Conservation (phyloP, 2,329 filamentous ascomycete species). For the Pyrenophora tritici-repentis region DNA sequence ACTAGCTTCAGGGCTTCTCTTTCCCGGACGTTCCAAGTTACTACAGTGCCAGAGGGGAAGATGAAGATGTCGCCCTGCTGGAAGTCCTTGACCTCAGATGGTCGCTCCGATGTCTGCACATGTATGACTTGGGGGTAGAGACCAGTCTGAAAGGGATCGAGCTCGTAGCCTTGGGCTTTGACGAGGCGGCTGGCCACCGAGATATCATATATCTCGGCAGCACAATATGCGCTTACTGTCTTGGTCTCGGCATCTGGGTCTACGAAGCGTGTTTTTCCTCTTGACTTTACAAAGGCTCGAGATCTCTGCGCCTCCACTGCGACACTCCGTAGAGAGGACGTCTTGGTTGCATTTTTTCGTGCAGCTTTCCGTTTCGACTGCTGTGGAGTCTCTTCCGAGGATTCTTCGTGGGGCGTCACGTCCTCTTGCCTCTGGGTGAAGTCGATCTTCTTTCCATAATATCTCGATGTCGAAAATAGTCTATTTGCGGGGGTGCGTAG, state of each 20-base stretch:
- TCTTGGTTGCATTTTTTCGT: slow-evolving; percentile 40
- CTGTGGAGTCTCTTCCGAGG: slow-evolving; percentile 10
- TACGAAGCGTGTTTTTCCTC: slow-evolving; percentile 51
- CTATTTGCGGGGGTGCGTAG: slow-evolving; percentile 10
- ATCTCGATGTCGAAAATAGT: slow-evolving; percentile 22
- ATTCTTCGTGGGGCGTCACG: slow-evolving; percentile 13
- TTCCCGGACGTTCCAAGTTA: slow-evolving; percentile 86
- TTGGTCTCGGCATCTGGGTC: slow-evolving; percentile 55
- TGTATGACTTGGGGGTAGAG: slow-evolving; percentile 70
- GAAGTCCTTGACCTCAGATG: slow-evolving; percentile 53
- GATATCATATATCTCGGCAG: slow-evolving; percentile 70
- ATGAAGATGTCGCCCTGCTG: slow-evolving; percentile 84
- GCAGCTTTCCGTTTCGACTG: slow-evolving; percentile 27
- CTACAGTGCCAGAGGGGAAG: slow-evolving; percentile 91
- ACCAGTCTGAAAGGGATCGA: slow-evolving; percentile 66
- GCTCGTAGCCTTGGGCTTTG: slow-evolving; percentile 62
- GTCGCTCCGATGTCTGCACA: slow-evolving; percentile 53
- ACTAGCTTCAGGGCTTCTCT: slow-evolving; percentile 62
- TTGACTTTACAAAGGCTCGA: slow-evolving; percentile 57
- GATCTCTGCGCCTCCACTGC: slow-evolving; percentile 80
- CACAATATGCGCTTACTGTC: slow-evolving; percentile 68
- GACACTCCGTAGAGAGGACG: slow-evolving; percentile 76
- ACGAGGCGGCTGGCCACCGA: slow-evolving; percentile 62
- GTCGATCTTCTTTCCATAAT: slow-evolving; percentile 30
- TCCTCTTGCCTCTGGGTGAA: slow-evolving; percentile 31